phyloP scores from a whole-genome alignment of 1,284 basidiomycete genomes.

The Fistulina hepatica region DNA sequence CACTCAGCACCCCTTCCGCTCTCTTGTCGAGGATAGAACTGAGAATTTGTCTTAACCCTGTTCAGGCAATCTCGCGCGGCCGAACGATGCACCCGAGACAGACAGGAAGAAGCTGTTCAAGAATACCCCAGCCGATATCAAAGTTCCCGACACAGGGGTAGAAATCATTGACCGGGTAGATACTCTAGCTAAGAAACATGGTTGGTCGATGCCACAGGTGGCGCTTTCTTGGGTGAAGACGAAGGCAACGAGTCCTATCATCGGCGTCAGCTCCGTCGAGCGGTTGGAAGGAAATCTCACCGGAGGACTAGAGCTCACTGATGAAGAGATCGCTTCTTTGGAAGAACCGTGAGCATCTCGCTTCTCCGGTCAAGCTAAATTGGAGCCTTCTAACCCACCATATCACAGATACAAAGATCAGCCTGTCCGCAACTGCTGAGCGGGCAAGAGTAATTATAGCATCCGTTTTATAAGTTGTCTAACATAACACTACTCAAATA shows the following conservation, averaged over 20 bases:
- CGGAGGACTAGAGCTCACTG: neutral
- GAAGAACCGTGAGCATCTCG: constrained; percentile 1
- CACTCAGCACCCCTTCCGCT: too few species aligned
- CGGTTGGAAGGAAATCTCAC: neutral
- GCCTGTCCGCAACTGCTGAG: too few species aligned
- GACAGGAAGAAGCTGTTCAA: neutral
- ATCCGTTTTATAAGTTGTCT: too few species aligned
- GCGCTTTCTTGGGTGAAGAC: constrained; percentile 26
- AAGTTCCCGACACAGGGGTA: constrained; percentile 2
- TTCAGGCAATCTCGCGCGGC: constrained; percentile 27
- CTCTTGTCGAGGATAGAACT: too few species aligned
- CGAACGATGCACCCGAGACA: constrained; percentile 17
- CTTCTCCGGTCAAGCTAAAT: too few species aligned
- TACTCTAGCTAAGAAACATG: constrained; percentile 25
- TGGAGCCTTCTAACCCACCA: too few species aligned
- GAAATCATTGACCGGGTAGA: constrained; percentile 24
- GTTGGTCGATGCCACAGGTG: constrained; percentile 29
- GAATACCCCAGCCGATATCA: constrained; percentile 3
- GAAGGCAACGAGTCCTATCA: constrained; percentile 11
- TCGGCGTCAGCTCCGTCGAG: neutral
- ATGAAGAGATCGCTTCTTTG: neutral
- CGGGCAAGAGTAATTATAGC: too few species aligned
- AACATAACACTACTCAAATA: too few species aligned
- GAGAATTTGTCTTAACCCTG: too few species aligned
- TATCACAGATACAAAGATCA: too few species aligned